Percentiles rank a stretch among this genome's conserved stretches.
Evolutionary conservation across 1,139 yeast species (phyloP).

Genomic region (Yamadazyma songkhlaensis): DNA sequence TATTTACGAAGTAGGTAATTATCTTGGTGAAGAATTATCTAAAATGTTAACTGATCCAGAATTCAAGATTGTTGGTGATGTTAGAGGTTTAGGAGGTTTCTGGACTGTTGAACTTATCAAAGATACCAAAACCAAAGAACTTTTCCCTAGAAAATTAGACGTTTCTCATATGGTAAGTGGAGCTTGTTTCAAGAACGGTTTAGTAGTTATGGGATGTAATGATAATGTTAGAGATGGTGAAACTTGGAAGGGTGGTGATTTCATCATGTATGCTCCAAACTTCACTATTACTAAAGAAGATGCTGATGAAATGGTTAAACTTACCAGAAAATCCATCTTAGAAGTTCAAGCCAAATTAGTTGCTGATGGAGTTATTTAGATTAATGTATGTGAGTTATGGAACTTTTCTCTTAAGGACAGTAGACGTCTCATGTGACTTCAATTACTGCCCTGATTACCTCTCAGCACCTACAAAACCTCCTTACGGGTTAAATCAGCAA

Average conservation of each 20-base stretch:
- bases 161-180: conserved; percentile 33
- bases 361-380: conserved; percentile 8
- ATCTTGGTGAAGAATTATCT: conserved; percentile 43
- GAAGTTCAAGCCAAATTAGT: conserved; percentile 11
- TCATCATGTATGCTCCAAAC: conserved; percentile 49
- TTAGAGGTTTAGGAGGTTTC: conserved; percentile 62
- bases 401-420: no score
- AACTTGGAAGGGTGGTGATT: conserved; percentile 37
- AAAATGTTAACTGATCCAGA: conserved; percentile 19
- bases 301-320: conserved; percentile 38
- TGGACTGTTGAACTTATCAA: conserved; percentile 58
- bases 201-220: conserved; percentile 42
- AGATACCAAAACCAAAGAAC: conserved; percentile 46
- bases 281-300: conserved; percentile 45
- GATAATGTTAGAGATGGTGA: conserved; percentile 22
- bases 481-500: no score
- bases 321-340: conserved; percentile 9
- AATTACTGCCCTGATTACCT: no score
- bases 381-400: not conserved
- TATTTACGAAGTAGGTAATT: conserved; percentile 47
- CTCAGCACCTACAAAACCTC: no score
- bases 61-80: conserved; percentile 48
- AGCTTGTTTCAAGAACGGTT: conserved; percentile 39
- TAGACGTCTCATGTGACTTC: no score
- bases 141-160: conserved; percentile 32